Conservation (phyloP, 768 basidiomycete genomes). For the Hypsizygus marmoreus region DNA sequence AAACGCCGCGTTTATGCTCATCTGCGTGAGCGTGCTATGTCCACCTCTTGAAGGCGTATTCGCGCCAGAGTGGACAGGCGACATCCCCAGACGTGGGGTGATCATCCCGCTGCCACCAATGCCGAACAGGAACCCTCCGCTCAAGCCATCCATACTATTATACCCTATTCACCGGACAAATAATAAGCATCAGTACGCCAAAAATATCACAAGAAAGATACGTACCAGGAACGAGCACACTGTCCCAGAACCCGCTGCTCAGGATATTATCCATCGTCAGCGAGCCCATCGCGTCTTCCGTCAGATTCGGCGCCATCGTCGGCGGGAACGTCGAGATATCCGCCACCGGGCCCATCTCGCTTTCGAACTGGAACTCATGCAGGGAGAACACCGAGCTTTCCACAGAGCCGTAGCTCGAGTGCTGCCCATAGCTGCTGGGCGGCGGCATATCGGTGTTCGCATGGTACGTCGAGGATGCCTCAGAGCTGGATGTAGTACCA, state of each 20-base stretch:
- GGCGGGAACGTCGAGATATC: constrained; percentile 87
- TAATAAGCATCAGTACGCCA: neutral
- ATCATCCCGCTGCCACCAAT: constrained; percentile 83
- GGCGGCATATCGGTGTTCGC: constrained; percentile 31
- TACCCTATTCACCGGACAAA: constrained; percentile 53
- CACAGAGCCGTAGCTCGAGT: constrained; percentile 23
- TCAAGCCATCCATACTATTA: constrained; percentile 79
- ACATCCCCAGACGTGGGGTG: constrained; percentile 66
- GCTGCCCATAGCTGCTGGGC: constrained; percentile 16
- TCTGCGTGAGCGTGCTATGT: constrained; percentile 38
- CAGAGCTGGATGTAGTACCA: neutral
- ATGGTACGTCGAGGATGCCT: no score
- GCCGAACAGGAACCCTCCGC: constrained; percentile 85
- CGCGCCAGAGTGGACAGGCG: constrained; percentile 59
- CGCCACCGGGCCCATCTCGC: constrained; percentile 84
- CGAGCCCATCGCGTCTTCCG: constrained; percentile 41
- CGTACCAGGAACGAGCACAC: constrained; percentile 81
- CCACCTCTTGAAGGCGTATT: constrained; percentile 43
- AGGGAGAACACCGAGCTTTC: constrained; percentile 34
- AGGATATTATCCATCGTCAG: constrained; percentile 85
- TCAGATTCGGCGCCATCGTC: constrained; percentile 67
- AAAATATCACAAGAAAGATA: constrained; percentile 13
- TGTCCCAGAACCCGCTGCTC: constrained; percentile 85
- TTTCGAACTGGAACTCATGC: constrained; percentile 68
- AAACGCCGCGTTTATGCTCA: constrained; percentile 50